Conservation (phyloP, 371 early-diverging fungal genomes). For the Syncephalastrum monosporum region DNA sequence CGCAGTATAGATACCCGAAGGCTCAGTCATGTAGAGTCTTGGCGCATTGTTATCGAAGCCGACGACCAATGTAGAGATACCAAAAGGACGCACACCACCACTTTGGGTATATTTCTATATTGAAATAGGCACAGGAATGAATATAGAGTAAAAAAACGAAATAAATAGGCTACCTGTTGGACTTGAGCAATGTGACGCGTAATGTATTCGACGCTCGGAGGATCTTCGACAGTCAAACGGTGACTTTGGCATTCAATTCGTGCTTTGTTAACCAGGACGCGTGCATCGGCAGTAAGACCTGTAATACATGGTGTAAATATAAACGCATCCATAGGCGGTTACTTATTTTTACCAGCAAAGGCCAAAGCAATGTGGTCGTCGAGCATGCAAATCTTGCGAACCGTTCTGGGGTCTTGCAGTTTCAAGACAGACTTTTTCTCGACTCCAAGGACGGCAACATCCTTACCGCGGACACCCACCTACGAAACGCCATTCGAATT, state of each 20-base stretch:
- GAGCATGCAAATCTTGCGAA: conserved; percentile 94
- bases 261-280: conserved; percentile 96
- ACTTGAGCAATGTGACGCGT: conserved; percentile 96
- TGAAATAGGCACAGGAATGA: background rate
- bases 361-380: conserved; percentile 97
- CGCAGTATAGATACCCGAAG: conserved; percentile 98
- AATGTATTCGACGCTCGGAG: conserved; percentile 98
- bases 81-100: conserved; percentile 99
- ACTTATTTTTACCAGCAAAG: conserved; percentile 78
- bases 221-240: conserved; percentile 95
- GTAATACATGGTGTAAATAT: background rate
- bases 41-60: conserved; percentile 91
- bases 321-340: background rate
- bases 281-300: conserved; percentile 96
- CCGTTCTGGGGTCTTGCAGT: conserved; percentile 96
- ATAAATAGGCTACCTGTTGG: conserved; percentile 74
- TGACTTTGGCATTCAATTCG: conserved; percentile 97
- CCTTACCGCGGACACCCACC: conserved; percentile 96
- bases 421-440: conserved; percentile 97
- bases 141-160: background rate
- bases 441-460: conserved; percentile 93
- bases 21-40: conserved; percentile 97
- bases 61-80: conserved; percentile 96
- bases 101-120: conserved; percentile 97
- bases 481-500: conserved; percentile 29